Conservation (phyloP, 2,329 filamentous ascomycete genomes). For the Pestalotiopsis sp. region DNA sequence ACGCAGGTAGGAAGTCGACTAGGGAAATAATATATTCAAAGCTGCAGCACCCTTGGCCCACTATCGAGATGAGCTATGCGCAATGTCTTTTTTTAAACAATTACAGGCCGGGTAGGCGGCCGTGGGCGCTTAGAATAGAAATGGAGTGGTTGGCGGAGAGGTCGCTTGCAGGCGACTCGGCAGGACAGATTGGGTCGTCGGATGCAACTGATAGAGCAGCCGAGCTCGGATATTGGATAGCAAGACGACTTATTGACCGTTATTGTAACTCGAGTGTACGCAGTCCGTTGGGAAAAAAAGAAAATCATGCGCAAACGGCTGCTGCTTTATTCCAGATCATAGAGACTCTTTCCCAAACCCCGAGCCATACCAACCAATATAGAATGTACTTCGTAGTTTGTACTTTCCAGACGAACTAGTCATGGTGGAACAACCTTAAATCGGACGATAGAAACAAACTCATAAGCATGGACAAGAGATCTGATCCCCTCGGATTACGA, state of each 20-base stretch:
- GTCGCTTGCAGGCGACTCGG: slow-evolving; percentile 17
- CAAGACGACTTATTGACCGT: not conserved
- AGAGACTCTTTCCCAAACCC: no score
- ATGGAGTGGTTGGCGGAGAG: slow-evolving; percentile 27
- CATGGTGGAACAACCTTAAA: no score
- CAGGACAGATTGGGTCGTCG: not conserved
- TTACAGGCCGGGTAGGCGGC: slow-evolving; percentile 21
- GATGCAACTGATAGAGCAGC: not conserved
- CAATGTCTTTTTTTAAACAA: slow-evolving; percentile 23
- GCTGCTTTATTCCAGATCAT: no score
- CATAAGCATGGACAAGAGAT: not conserved
- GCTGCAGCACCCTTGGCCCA: not conserved
- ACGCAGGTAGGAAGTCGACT: not conserved
- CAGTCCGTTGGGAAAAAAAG: no score
- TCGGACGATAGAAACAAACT: no score
- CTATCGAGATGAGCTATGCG: slow-evolving; percentile 15
- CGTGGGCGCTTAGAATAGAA: slow-evolving; percentile 34
- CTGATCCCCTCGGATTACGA: not conserved
- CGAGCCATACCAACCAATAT: no score
- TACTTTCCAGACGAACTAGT: no score
- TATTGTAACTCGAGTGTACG: no score
- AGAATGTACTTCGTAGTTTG: no score
- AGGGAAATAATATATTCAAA: not conserved
- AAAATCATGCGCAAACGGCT: no score
- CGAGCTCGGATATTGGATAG: not conserved